phyloP scores from a whole-genome alignment of 257 asterid genomes.

The Verbena officinalis region DNA sequence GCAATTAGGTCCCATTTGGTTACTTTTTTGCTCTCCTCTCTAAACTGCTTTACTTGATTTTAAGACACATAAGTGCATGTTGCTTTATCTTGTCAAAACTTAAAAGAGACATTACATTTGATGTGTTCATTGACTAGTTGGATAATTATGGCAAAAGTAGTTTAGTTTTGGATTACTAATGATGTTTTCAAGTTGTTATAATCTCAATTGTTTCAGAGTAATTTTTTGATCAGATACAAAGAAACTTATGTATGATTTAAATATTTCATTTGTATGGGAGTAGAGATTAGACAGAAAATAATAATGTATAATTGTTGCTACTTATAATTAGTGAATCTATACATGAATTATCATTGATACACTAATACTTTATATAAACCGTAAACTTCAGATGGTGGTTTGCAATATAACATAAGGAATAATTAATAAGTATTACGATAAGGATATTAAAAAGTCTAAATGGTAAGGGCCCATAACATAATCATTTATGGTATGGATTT shows the following conservation, averaged over 20 bases:
- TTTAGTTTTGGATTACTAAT: constrained; percentile 4
- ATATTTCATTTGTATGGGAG: too few relatives aligned
- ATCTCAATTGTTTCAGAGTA: not conserved
- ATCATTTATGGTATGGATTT: not conserved
- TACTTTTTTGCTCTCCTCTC: constrained; percentile 14
- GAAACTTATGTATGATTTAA: too few relatives aligned
- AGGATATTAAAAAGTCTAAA: too few relatives aligned
- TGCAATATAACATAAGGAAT: too few relatives aligned
- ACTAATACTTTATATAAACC: too few relatives aligned
- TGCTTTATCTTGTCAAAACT: constrained; percentile 9
- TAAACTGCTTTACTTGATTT: constrained; percentile 27
- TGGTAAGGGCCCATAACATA: not conserved
- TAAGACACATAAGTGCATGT: constrained; percentile 22
- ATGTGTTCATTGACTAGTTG: not conserved
- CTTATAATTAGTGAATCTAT: too few relatives aligned
- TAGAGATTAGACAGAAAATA: too few relatives aligned
- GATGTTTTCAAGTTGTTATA: constrained; percentile 2
- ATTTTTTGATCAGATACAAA: too few relatives aligned
- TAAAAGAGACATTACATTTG: constrained; percentile 20
- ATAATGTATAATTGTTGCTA: too few relatives aligned
- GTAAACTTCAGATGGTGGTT: too few relatives aligned
- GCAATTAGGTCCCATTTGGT: constrained; percentile 31
- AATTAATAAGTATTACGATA: too few relatives aligned
- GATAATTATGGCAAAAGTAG: constrained; percentile 1
- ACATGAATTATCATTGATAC: too few relatives aligned